A percentile compares a stretch with the other conserved stretches of the same genome.
phyloP scores from a whole-genome alignment of 2,329 filamentous ascomycete genomes.

The Fusarium sublunatum region DNA sequence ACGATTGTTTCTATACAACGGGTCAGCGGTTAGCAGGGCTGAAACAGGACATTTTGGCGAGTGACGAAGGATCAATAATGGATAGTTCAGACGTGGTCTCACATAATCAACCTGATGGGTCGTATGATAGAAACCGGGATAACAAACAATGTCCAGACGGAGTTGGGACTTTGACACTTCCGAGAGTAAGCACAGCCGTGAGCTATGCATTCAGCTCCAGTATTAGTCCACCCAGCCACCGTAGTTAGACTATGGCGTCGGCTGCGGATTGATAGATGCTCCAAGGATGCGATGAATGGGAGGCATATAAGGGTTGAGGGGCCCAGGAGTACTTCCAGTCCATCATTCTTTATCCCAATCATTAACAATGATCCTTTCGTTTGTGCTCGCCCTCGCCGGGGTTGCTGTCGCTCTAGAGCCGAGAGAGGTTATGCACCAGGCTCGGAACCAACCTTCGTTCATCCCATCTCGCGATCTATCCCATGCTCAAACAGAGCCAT shows the following conservation, averaged over 20 bases:
- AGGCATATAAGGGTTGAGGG: conserved; percentile 33
- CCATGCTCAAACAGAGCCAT: conserved; percentile 28
- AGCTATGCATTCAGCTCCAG: background rate
- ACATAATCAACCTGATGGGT: too few relatives aligned
- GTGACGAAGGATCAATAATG: too few relatives aligned
- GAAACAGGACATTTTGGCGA: conserved; percentile 12
- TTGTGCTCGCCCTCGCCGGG: conserved; percentile 38
- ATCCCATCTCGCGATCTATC: conserved; percentile 30
- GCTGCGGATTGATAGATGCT: background rate
- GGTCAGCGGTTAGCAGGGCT: background rate
- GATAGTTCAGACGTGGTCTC: too few relatives aligned
- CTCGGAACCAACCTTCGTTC: conserved; percentile 27
- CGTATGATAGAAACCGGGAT: too few relatives aligned
- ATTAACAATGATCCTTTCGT: conserved; percentile 33
- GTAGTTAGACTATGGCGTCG: background rate
- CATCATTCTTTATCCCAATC: conserved; percentile 2
- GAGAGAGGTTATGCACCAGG: conserved; percentile 36
- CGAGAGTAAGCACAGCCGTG: conserved; percentile 12
- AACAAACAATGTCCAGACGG: too few relatives aligned
- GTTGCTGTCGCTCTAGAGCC: conserved; percentile 38
- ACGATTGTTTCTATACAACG: conserved; percentile 1
- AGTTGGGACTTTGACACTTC: too few relatives aligned
- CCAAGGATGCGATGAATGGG: background rate
- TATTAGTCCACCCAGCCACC: background rate
- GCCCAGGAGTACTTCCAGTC: conserved; percentile 1